Percentiles rank a stretch among this genome's conserved stretches.
phyloP scores from a whole-genome alignment of 768 basidiomycete genomes.

The Leccinum pellstonianum region DNA sequence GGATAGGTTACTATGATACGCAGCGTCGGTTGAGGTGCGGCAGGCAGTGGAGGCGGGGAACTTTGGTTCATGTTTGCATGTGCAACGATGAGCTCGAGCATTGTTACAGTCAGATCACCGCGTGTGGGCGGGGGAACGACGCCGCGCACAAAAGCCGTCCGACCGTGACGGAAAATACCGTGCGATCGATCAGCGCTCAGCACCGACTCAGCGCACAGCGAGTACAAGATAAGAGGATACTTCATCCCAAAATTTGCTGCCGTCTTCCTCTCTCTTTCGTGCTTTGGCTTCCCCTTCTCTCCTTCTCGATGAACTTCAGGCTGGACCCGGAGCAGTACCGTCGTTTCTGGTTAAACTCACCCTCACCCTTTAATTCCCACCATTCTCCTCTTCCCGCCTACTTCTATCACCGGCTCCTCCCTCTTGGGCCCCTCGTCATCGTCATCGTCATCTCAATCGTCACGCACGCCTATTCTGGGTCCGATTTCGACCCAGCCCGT shows the following conservation, averaged over 20 bases:
- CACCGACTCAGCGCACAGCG: background rate
- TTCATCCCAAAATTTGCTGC: slow-evolving; percentile 66
- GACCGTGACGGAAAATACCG: background rate
- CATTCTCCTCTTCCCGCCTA: background rate
- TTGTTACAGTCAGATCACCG: slow-evolving; percentile 50
- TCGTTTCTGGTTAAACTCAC: background rate
- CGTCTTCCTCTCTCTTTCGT: slow-evolving; percentile 23
- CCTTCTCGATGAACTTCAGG: background rate
- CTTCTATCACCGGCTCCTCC: slow-evolving; percentile 16
- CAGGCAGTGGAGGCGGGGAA: slow-evolving; percentile 48
- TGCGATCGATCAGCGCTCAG: slow-evolving; percentile 14
- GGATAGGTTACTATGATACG: slow-evolving; percentile 58
- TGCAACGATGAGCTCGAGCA: slow-evolving; percentile 62
- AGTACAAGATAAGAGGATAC: slow-evolving; percentile 8
- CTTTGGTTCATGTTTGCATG: slow-evolving; percentile 37
- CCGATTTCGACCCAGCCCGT: slow-evolving; percentile 1
- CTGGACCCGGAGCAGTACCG: background rate
- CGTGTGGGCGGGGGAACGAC: background rate
- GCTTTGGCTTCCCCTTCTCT: background rate
- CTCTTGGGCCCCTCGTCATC: slow-evolving; percentile 30
- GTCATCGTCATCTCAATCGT: slow-evolving; percentile 58
- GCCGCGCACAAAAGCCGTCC: background rate
- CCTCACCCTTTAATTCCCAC: background rate
- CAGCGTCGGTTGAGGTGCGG: slow-evolving; percentile 60
- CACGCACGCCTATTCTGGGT: slow-evolving; percentile 28